These are phyloP conservation scores for Plantago coronopus DNA, from an alignment of 305 asterid genomes.

Conservation along the genomic window DNA sequence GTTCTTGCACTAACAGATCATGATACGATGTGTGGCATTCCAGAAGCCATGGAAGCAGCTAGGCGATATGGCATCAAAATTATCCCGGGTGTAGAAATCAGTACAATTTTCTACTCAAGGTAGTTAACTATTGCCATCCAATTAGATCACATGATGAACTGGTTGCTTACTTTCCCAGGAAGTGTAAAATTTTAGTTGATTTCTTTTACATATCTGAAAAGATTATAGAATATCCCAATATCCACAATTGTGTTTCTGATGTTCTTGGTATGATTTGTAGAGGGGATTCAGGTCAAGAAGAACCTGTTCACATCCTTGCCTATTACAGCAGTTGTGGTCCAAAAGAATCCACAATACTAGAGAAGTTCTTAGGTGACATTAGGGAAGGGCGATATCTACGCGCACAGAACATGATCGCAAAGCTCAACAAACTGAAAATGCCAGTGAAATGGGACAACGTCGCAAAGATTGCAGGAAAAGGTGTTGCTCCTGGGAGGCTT, in stretches of 20 bases:
- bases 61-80: conserved; percentile 82
- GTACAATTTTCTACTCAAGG: conserved; percentile 88
- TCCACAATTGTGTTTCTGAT: conserved; percentile 5
- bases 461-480: conserved; percentile 82
- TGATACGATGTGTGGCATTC: conserved; percentile 87
- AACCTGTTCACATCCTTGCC: conserved; percentile 95
- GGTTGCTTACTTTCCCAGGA: too few relatives aligned
- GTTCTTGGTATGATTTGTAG: conserved; percentile 36
- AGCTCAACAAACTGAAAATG: conserved; percentile 72
- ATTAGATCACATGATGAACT: too few relatives aligned
- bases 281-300: conserved; percentile 60
- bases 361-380: conserved; percentile 57
- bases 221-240: background rate
- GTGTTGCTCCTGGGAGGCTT: conserved; percentile 91
- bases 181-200: background rate
- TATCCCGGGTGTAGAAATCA: conserved; percentile 92
- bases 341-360: conserved; percentile 48
- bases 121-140: conserved; percentile 8
- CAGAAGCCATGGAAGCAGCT: conserved; percentile 91
- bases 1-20: conserved; percentile 95
- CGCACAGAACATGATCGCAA: conserved; percentile 78
- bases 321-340: conserved; percentile 95
- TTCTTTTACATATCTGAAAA: conserved; percentile 5
- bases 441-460: conserved; percentile 85
- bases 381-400: conserved; percentile 80